Evolutionary conservation across 345 rosid species (phyloP), one percentile per base, ranked within the genome.

Genomic region (Linum tenue): DNA sequence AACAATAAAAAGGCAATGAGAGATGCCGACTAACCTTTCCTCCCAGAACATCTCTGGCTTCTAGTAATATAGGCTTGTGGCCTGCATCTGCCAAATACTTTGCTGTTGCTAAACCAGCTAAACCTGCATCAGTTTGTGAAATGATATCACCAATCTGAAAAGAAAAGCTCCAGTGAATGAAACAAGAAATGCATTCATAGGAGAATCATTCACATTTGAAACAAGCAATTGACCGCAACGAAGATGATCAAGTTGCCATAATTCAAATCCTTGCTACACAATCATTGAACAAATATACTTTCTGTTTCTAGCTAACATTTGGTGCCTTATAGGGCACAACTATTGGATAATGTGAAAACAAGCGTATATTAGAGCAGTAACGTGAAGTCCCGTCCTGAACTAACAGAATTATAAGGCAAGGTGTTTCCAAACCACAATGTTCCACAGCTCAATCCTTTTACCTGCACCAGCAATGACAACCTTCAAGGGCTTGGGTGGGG

Each of bases 61-160:
- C 95, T 17, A 89, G 75, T 71, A 92, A 64, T 73, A 89, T 16
- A 73, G 95, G 97, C 75, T 78, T 78, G 55, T 92, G 98, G 50
- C 98, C 97, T 70, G 97, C 94, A 85, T 88, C 98, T 5, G 97
- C 96, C 69, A 92, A 74, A 80, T 92, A 92, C 67, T 92, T 90
- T 56, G 94, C 92, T 39, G 98, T 85, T 5, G 98, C 86, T 75
- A 92, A 82, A 72, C 98, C 98, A 69, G 94, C 96, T 90, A 92
- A 84, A 64, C 97, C 94, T 92, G 80, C 72, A 75, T 68, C 38
- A 51, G 65, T 64, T 55, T 37, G 43, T 37, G 48, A 77, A 63
- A 22, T 7, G 22, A 56, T 12, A n/a, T 62, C 22, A 62, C 50
- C 50, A n/a, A 14, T 39, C 7, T 8, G 22, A n/a, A 12, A 62